These are phyloP conservation scores for Eutreptiella sp. DNA, from an alignment of 208 protist species.

Conservation along the genomic window DNA sequence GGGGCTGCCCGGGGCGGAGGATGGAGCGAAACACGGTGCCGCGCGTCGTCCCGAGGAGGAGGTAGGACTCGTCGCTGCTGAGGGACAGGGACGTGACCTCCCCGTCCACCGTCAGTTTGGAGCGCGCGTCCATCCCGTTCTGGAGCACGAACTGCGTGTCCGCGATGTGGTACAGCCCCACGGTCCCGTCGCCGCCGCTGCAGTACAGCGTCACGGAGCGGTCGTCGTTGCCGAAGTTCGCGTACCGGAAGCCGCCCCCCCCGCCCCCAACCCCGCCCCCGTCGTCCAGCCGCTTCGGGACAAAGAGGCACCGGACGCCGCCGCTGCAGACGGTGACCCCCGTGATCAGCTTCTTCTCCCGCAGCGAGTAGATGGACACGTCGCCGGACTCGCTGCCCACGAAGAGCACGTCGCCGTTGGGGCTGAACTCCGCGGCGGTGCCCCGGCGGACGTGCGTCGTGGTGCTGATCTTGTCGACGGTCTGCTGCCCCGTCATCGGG, in stretches of 20 bases:
- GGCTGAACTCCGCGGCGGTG: constrained; percentile 29
- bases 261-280: neutral
- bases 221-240: neutral
- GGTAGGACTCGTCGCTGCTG: neutral
- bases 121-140: neutral
- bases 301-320: constrained; percentile 27
- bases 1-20: neutral
- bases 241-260: constrained; percentile 6
- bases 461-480: constrained; percentile 14
- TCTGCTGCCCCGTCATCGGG: constrained; percentile 8
- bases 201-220: constrained; percentile 10
- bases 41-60: constrained; percentile 22
- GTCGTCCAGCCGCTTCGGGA: neutral
- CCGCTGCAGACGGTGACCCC: constrained; percentile 22
- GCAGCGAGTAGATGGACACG: constrained; percentile 33
- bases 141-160: constrained; percentile 30
- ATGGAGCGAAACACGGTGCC: constrained; percentile 22
- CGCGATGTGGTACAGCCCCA: constrained; percentile 10
- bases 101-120: neutral
- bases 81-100: constrained; percentile 2
- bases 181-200: constrained; percentile 23
- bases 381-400: constrained; percentile 39
- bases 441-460: constrained; percentile 18
- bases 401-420: constrained; percentile 41
- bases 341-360: neutral